These are phyloP conservation scores for Solanum chacoense DNA, from an alignment of 305 asterid genomes.

Conservation along the genomic window DNA sequence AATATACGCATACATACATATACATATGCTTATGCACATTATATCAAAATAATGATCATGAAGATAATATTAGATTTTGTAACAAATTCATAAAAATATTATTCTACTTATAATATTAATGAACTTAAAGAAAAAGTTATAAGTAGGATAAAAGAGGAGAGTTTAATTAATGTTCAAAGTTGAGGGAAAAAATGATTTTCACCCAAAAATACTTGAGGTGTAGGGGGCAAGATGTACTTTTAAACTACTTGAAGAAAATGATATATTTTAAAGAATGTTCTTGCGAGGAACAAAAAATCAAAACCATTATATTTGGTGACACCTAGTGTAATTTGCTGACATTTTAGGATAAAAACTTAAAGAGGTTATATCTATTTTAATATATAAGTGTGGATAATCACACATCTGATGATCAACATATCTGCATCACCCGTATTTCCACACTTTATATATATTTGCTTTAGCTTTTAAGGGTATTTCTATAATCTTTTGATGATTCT, in stretches of 20 bases:
- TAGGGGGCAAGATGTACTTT: not conserved
- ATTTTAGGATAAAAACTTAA: not conserved
- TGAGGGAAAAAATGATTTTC: not conserved
- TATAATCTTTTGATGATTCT: too few species aligned
- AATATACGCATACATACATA: not conserved
- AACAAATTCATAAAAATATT: too few species aligned
- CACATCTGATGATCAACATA: not conserved
- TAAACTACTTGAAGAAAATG: not conserved
- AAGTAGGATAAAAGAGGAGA: not conserved
- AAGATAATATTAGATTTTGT: too few species aligned
- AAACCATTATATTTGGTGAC: not conserved
- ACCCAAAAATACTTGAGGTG: not conserved
- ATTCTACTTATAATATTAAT: too few species aligned
- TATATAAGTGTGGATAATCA: not conserved
- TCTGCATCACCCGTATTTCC: not conserved
- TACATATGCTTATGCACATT: not conserved
- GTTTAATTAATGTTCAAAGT: not conserved
- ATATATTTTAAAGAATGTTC: not conserved
- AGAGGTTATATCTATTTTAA: not conserved
- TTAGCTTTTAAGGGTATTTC: not conserved
- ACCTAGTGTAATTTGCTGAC: not conserved
- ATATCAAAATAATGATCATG: too few species aligned
- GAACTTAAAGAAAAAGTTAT: not conserved
- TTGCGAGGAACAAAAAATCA: not conserved
- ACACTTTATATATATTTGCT: not conserved